Conservation (phyloP, 2,329 filamentous ascomycete species). For the Fusarium napiforme region DNA sequence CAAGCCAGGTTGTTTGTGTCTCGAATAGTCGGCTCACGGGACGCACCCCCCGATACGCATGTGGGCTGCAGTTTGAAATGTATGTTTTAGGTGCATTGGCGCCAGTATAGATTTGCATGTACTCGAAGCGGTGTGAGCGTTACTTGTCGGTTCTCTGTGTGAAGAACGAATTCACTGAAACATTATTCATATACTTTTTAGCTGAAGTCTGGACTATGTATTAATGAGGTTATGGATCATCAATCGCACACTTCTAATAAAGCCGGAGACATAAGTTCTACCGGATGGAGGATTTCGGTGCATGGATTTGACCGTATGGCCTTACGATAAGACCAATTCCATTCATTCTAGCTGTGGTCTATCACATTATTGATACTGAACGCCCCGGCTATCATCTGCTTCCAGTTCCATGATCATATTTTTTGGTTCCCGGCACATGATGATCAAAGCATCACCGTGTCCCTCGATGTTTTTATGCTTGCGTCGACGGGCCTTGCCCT, state of each 20-base stretch:
- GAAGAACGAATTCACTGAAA: background rate
- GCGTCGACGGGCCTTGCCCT: background rate
- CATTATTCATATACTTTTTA: background rate
- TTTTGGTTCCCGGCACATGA: background rate
- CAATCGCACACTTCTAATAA: background rate
- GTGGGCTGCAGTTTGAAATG: conserved; percentile 4
- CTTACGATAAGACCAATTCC: conserved; percentile 10
- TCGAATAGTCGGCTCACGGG: conserved; percentile 7
- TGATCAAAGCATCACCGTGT: background rate
- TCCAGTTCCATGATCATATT: background rate
- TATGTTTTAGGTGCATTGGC: conserved; percentile 3
- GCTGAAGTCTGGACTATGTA: background rate
- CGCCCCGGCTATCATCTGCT: background rate
- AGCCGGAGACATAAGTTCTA: background rate
- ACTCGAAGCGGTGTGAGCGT: conserved; percentile 11
- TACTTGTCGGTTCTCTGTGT: background rate
- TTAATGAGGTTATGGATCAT: background rate
- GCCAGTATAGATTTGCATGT: background rate
- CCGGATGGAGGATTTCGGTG: background rate
- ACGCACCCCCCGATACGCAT: background rate
- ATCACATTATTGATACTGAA: conserved; percentile 9
- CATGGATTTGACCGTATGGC: background rate
- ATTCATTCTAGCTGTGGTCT: conserved; percentile 37
- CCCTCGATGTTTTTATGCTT: background rate
- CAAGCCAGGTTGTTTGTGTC: background rate